Evolutionary conservation across 169 alveolate species (phyloP).

Genomic region (Plasmodium knowlesi): DNA sequence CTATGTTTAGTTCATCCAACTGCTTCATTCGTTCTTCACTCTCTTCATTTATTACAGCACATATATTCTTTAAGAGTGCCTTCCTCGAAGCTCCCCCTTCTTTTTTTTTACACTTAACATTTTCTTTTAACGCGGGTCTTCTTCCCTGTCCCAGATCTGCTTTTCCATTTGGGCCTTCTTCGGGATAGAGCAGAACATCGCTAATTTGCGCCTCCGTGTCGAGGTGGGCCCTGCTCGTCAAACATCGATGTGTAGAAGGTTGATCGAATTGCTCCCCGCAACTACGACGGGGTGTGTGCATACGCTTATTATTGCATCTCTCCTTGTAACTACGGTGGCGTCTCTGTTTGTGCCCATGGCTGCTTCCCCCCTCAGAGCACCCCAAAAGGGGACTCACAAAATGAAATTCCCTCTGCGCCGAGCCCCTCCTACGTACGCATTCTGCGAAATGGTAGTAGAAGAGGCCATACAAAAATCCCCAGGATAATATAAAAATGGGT

Average conservation of each 20-base stretch:
- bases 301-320: not conserved
- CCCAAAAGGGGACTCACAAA: not conserved
- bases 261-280: not conserved
- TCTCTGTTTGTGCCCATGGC: not conserved
- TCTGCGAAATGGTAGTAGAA: not conserved
- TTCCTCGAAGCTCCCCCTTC: not conserved
- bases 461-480: not conserved
- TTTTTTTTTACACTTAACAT: not conserved
- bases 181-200: not conserved
- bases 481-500: not conserved
- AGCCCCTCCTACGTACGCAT: not conserved
- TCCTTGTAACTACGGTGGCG: not conserved
- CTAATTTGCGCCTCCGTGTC: not conserved
- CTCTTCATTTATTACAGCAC: conserved; percentile 24
- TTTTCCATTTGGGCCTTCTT: not conserved
- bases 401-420: not conserved
- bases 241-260: not conserved
- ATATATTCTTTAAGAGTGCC: conserved; percentile 7
- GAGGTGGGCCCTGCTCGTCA: not conserved
- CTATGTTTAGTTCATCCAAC: conserved; percentile 6
- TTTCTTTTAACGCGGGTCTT: not conserved
- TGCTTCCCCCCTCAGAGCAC: not conserved
- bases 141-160: not conserved
- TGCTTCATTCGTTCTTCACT: conserved; percentile 24
- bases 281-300: not conserved